phyloP scores from a whole-genome alignment of 1,284 basidiomycete genomes.

The Microbotryum violaceum region DNA sequence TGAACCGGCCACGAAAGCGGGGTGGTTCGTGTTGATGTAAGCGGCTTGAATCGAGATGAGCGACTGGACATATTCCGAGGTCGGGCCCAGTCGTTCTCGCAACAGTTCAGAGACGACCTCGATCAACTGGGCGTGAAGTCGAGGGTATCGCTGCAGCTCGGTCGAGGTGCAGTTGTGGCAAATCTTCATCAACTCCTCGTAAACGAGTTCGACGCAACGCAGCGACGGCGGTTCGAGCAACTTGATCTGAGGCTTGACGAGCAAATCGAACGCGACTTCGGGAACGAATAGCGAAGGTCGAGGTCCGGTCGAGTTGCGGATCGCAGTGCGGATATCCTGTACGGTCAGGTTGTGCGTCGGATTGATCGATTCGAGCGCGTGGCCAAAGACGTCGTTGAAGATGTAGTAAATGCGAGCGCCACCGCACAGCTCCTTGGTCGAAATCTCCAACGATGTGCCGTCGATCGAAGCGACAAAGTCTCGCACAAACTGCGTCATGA shows the following conservation, averaged over 20 bases:
- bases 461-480: slow-evolving; percentile 98
- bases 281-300: slow-evolving; percentile 94
- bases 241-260: slow-evolving; percentile 99
- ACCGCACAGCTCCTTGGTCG: slow-evolving; percentile 96
- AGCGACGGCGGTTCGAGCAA: slow-evolving; percentile 86
- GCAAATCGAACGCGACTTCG: slow-evolving; percentile 91
- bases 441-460: slow-evolving; percentile 93
- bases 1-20: slow-evolving; percentile 71
- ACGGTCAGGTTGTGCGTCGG: slow-evolving; percentile 83
- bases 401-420: slow-evolving; percentile 99
- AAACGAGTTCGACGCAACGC: slow-evolving; percentile 94
- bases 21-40: slow-evolving; percentile 98
- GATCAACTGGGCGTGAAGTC: slow-evolving; percentile 84
- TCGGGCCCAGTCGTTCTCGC: slow-evolving; percentile 89
- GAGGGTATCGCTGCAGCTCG: slow-evolving; percentile 93
- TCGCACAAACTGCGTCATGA: slow-evolving; percentile 98
- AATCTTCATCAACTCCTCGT: slow-evolving; percentile 98
- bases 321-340: slow-evolving; percentile 95
- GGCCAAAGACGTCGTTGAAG: slow-evolving; percentile 97
- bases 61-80: slow-evolving; percentile 90
- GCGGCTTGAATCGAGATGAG: slow-evolving; percentile 96
- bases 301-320: slow-evolving; percentile 95
- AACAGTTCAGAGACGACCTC: slow-evolving; percentile 96
- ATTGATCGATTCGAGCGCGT: slow-evolving; percentile 82
- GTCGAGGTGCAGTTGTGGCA: slow-evolving; percentile 94